A percentile compares a stretch with the other conserved stretches of the same genome.
Evolutionary conservation across 441 rosid species (phyloP).

Genomic region (Gossypium trilobum): DNA sequence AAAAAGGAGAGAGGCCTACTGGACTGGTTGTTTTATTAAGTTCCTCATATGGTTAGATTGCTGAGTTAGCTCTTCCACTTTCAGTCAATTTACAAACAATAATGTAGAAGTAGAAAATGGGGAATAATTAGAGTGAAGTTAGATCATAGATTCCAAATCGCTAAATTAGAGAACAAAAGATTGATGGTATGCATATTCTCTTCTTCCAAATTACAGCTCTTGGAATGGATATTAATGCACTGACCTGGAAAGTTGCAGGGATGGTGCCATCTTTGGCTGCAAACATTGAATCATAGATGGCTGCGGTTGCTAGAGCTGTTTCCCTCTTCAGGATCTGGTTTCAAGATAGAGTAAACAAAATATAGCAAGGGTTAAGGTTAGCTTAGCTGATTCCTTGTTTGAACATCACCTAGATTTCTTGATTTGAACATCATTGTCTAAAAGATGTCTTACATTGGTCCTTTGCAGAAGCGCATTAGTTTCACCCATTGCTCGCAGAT

Average conservation of each 20-base stretch:
- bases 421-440: background rate
- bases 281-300: slow-evolving; percentile 85
- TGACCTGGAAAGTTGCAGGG: slow-evolving; percentile 93
- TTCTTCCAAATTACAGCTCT: background rate
- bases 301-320: slow-evolving; percentile 87
- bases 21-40: background rate
- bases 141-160: background rate
- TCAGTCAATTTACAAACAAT: background rate
- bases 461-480: slow-evolving; percentile 88
- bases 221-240: slow-evolving; percentile 13
- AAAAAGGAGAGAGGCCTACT: background rate
- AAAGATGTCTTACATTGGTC: slow-evolving; percentile 41
- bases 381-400: background rate
- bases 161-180: background rate
- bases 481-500: slow-evolving; percentile 94
- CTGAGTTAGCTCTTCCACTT: background rate
- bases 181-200: background rate
- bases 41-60: background rate
- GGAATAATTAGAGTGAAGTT: background rate
- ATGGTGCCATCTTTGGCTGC: slow-evolving; percentile 80
- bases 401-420: background rate
- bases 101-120: background rate
- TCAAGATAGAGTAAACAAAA: slow-evolving; percentile 8
- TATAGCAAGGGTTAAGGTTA: slow-evolving; percentile 4
- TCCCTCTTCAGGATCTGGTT: slow-evolving; percentile 68